Evolutionary conservation across 441 rosid species (phyloP), one percentile per base, ranked within the genome.

Genomic region (Brassica hybrid): DNA sequence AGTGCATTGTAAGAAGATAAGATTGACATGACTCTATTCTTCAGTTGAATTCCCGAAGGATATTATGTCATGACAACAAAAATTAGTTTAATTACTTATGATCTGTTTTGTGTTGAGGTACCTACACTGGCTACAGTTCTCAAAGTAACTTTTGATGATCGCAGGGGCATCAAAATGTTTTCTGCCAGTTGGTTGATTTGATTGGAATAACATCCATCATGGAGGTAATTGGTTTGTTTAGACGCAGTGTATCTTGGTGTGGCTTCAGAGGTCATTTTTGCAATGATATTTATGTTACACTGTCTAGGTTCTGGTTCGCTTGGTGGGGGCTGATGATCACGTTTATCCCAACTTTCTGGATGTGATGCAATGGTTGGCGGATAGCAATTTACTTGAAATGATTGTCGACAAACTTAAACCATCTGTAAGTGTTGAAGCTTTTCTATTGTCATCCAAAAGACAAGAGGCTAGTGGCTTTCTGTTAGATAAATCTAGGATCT

Each of bases 141-240:
- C 58, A 71, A 66, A 66, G 65, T 72, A 76, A 61, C 18, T 67
- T 80, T 72, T 76, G 52, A 56, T 81, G 66, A 78, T 76, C 54
- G 61, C 88, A 91, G 99, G 92, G 83, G 19, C 98, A 93, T 88
- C 89, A 90, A 58, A 91, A 89, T 83, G 98, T 94, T 80, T 88
- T 97, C 73, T 75, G 88, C 58, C 90, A 89, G 68, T 81, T 94
- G 79, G 99, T 94, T 75, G 97, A 97, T 89, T 88, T 97, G 84
- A 97, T 93, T 65, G 97, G 99, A 81, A 89, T 97, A 79, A 97
- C 98, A 41, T 97, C 99, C 80, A 90, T 97, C 83, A 94, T 93
- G 98, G 97, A 97, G 99, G 99, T 94, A 83, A 71, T 50, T 66
- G 71, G 12, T 38, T 54, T 67, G 52, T 30, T 58, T 34, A 65